Percentiles rank a stretch among this genome's conserved stretches.
Conservation (phyloP, 805 yeast genomes). For the Blastobotrys americana region DNA sequence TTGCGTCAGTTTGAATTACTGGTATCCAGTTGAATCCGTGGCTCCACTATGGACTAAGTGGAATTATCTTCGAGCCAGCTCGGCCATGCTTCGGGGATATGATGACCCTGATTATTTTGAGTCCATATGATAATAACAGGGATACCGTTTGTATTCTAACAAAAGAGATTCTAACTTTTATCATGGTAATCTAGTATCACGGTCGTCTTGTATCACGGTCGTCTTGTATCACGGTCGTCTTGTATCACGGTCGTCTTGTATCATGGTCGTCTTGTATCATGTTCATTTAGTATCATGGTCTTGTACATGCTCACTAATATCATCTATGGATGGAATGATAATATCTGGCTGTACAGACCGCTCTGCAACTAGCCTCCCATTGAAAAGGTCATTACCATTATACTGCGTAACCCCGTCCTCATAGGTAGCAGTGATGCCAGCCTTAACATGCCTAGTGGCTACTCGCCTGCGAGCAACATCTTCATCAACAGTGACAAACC, state of each 20-base stretch:
- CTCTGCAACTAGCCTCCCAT: conserved; percentile 42
- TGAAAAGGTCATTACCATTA: conserved; percentile 49
- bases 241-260: no score
- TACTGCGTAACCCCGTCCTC: conserved; percentile 33
- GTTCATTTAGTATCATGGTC: no score
- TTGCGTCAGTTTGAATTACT: conserved; percentile 29
- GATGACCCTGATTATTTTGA: conserved; percentile 20
- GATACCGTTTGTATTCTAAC: background rate
- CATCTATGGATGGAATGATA: conserved; percentile 3
- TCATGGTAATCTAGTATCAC: no score
- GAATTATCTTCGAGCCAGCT: conserved; percentile 25
- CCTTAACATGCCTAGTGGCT: conserved; percentile 50
- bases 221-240: no score
- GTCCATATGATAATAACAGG: conserved; percentile 4
- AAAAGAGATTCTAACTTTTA: no score
- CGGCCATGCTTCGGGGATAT: conserved; percentile 19
- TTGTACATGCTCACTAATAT: background rate
- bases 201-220: no score
- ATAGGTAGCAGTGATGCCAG: conserved; percentile 32
- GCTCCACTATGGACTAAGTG: conserved; percentile 27
- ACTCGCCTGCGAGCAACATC: conserved; percentile 48
- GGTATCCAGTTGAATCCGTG: conserved; percentile 26
- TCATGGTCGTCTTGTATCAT: no score
- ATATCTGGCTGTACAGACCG: conserved; percentile 27
- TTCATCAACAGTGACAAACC: conserved; percentile 43